A percentile compares a stretch with the other conserved stretches of the same genome.
Conservation (phyloP, 768 basidiomycete species). For the Tulasnella sp. region DNA sequence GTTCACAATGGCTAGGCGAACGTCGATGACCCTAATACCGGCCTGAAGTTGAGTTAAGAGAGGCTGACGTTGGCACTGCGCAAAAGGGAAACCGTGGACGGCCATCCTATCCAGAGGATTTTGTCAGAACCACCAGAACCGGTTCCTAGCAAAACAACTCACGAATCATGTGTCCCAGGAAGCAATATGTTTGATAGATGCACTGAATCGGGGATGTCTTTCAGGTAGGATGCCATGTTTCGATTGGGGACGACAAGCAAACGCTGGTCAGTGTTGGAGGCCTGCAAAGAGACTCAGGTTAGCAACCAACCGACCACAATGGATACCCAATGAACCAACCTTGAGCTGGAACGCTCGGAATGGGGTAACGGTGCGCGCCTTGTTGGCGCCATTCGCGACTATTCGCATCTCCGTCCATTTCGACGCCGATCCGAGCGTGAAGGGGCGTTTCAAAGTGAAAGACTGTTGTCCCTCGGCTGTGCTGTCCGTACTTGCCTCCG, state of each 20-base stretch:
- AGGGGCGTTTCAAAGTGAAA: neutral
- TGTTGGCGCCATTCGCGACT: neutral
- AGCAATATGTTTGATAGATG: slow-evolving; percentile 71
- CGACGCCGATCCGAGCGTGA: neutral
- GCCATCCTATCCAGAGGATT: slow-evolving; percentile 55
- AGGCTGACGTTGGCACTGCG: slow-evolving; percentile 79
- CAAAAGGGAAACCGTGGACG: slow-evolving; percentile 79
- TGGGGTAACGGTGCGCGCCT: neutral
- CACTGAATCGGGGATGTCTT: slow-evolving; percentile 60
- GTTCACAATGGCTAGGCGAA: slow-evolving; percentile 29
- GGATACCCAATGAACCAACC: neutral
- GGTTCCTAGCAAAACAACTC: slow-evolving; percentile 35
- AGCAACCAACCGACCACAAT: neutral
- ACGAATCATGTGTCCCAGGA: slow-evolving; percentile 75
- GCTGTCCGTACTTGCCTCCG: neutral
- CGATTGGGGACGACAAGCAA: slow-evolving; percentile 61
- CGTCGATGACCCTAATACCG: slow-evolving; percentile 50
- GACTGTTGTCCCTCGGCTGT: neutral
- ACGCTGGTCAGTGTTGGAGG: slow-evolving; percentile 20
- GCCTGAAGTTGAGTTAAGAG: slow-evolving; percentile 65
- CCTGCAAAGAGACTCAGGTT: slow-evolving; percentile 3
- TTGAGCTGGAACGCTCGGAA: slow-evolving; percentile 4
- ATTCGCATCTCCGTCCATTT: neutral
- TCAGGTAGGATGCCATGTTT: slow-evolving; percentile 54
- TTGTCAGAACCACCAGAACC: neutral